Evolutionary conservation across 108 stramenopile genomes (phyloP).

Genomic region (Cyclotella cryptica): DNA sequence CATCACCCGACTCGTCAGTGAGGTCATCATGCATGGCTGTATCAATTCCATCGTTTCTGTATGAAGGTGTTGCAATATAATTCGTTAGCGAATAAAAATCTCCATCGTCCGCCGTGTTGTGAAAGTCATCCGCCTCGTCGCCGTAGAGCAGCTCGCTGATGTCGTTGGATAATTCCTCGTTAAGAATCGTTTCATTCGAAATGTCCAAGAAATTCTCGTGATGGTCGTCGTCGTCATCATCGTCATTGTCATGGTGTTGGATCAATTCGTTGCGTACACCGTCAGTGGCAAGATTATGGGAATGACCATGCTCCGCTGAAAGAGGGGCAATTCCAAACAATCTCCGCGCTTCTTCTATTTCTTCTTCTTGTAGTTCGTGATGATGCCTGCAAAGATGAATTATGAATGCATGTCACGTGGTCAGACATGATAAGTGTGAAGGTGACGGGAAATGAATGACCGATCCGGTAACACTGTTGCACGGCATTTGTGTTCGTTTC

Average conservation of each 20-base stretch:
- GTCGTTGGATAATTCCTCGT: neutral
- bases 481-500: too few relatives aligned
- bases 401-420: too few relatives aligned
- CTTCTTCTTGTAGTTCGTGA: neutral
- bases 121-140: neutral
- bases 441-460: too few relatives aligned
- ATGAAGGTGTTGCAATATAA: conserved; percentile 2
- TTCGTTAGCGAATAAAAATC: neutral
- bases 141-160: neutral
- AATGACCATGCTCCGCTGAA: neutral
- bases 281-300: neutral
- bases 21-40: neutral
- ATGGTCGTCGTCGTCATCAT: too few relatives aligned
- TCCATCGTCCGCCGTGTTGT: conserved; percentile 4
- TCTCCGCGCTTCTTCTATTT: neutral
- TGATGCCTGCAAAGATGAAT: too few relatives aligned
- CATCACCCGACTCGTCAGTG: neutral
- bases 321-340: conserved; percentile 1
- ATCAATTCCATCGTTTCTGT: neutral
- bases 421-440: neutral
- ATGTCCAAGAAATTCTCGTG: too few relatives aligned
- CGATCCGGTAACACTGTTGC: too few relatives aligned
- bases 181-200: too few relatives aligned
- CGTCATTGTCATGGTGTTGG: neutral
- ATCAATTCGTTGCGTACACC: neutral